Base-by-base conservation (phyloP, 2,329 filamentous ascomycete species). In the Tolypocladium nubicola region DNA sequence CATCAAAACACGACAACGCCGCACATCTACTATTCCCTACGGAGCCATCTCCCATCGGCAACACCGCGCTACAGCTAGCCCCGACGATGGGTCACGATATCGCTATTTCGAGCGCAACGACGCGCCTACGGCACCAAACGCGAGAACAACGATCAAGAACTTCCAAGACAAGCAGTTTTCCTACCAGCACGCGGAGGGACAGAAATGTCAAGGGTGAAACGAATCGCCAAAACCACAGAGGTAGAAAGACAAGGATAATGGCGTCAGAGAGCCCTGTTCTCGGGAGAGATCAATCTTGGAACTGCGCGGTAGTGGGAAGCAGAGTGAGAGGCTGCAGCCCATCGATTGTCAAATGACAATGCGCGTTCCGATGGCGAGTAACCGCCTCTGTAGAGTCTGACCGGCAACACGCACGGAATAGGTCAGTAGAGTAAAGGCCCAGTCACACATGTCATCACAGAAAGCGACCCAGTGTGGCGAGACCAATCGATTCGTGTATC, bases 161-260 rank as follows among this genome's bases (percentile, higher is more conserved):
- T 16, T 3, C 45, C 5, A 2, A n/a, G 14, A 10, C 39, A 41
- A 41, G 21, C 19, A 35, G 19, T 14, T 13, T 37, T 52, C 6
- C 10, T 30, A 52, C 14, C 5, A 21, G 47, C 19, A 19, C 37
- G 21, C 47, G 11, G 37, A 45, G 19, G n/a, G 23, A 7, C 1
- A 52, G 35, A 61, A 59, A 78, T 84, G 82, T 85, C 65, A 76
- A 77, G 80, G 78, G 81, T 79, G 77, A 83, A 85, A 85, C 81
- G 82, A 85, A 79, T 77, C 73, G 75, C 79, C 79, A 71, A 70
- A 73, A 76, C 76, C 77, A 83, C 66, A 58, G 64, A 64, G 60
- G 59, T n/a, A 61, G 53, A 61, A 56, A 59, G 53, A 39, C 49
- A 40, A 16, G 53, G 56, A 40, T 68, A 67, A 64, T 71, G 78